These are phyloP conservation scores for Plasmodiophora brassicae DNA, from an alignment of 208 protist species.

Conservation along the genomic window DNA sequence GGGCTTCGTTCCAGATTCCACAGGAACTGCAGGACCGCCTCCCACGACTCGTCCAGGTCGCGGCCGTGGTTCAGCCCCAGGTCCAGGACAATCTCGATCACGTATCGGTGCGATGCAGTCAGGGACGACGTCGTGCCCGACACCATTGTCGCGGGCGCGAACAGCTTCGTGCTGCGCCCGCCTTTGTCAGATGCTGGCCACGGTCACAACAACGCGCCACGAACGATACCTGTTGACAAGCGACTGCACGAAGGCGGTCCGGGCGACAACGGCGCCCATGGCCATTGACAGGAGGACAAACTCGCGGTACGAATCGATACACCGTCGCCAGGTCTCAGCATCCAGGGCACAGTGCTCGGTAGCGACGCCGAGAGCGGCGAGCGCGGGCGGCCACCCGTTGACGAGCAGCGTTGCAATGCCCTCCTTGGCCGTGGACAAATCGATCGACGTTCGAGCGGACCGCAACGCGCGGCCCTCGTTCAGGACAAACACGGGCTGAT, in stretches of 20 bases:
- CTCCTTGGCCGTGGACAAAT: neutral
- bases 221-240: slow-evolving; percentile 4
- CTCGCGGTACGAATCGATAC: slow-evolving; percentile 1
- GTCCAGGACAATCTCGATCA: neutral
- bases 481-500: no score
- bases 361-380: neutral
- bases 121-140: no score
- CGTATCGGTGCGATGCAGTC: neutral
- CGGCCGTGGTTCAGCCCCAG: neutral
- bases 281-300: slow-evolving; percentile 26
- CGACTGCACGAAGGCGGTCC: neutral
- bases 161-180: neutral
- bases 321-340: neutral
- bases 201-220: no score
- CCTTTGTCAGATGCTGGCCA: neutral
- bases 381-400: neutral
- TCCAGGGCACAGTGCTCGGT: neutral
- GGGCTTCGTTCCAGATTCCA: neutral
- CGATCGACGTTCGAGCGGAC: neutral
- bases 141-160: no score
- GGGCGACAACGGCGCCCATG: neutral
- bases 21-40: slow-evolving; percentile 3
- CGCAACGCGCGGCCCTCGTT: no score
- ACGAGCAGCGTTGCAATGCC: neutral
- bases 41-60: slow-evolving; percentile 5